Conservation (phyloP, 2,329 filamentous ascomycete species). For the Trichoderma sp. region DNA sequence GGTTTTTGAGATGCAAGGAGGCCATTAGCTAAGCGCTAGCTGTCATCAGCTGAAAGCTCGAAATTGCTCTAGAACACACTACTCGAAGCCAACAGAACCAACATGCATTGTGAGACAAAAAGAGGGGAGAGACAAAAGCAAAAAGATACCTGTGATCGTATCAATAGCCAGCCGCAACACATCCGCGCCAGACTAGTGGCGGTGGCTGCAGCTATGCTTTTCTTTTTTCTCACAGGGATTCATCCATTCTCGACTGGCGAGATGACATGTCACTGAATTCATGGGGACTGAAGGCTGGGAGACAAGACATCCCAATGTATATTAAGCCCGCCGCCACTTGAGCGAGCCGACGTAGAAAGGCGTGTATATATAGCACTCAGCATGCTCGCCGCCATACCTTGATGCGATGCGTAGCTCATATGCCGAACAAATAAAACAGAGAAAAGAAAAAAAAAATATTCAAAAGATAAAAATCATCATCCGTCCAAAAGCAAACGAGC, state of each 20-base stretch:
- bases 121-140: neutral
- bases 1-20: neutral
- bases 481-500: neutral
- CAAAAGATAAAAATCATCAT: neutral
- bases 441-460: neutral
- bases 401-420: neutral
- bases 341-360: neutral
- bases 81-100: neutral
- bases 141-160: neutral
- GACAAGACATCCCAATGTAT: neutral
- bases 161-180: neutral
- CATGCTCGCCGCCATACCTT: neutral
- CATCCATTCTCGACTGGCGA: neutral
- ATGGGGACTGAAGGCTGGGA: neutral
- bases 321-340: neutral
- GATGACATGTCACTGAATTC: neutral
- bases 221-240: neutral
- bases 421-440: neutral
- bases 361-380: constrained; percentile 1
- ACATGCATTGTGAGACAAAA: neutral
- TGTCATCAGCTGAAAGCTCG: neutral
- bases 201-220: neutral
- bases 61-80: neutral
- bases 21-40: neutral
- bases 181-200: neutral